These are phyloP conservation scores for Dactylellina haptotyla DNA, from an alignment of 2,329 filamentous ascomycete species.

Conservation along the genomic window DNA sequence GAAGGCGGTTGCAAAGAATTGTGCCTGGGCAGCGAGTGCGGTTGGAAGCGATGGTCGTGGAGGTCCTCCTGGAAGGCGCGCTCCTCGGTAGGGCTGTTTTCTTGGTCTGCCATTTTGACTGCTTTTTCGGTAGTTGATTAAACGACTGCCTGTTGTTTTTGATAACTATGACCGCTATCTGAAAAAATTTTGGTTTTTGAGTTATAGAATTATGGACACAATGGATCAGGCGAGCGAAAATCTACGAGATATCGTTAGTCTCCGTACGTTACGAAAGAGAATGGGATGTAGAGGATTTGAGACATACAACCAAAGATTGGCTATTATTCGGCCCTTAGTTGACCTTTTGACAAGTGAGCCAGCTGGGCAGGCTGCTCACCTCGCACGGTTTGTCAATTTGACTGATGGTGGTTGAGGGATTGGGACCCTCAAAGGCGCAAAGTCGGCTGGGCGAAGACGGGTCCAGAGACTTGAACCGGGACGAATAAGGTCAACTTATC, in stretches of 20 bases:
- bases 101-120: constrained; percentile 40
- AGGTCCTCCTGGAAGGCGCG: constrained; percentile 53
- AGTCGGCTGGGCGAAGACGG: constrained; percentile 5
- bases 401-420: constrained; percentile 35
- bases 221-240: constrained; percentile 8
- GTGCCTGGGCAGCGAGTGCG: constrained; percentile 57
- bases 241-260: neutral
- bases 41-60: constrained; percentile 58
- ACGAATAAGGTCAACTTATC: constrained; percentile 40
- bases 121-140: neutral
- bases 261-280: neutral
- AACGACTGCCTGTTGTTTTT: neutral
- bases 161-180: no score
- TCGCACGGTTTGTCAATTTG: constrained; percentile 52
- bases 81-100: constrained; percentile 14
- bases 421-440: constrained; percentile 28
- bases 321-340: constrained; percentile 26
- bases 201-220: constrained; percentile 12
- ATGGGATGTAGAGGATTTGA: neutral
- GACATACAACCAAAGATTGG: constrained; percentile 31
- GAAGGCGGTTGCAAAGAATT: constrained; percentile 42
- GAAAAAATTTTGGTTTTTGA: neutral
- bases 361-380: constrained; percentile 54
- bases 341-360: constrained; percentile 46
- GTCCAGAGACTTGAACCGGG: constrained; percentile 43